Evolutionary conservation across 176 grass and related monocot genomes (phyloP), one percentile per base, ranked within the genome.

Genomic region (maize (Zea mays)): DNA sequence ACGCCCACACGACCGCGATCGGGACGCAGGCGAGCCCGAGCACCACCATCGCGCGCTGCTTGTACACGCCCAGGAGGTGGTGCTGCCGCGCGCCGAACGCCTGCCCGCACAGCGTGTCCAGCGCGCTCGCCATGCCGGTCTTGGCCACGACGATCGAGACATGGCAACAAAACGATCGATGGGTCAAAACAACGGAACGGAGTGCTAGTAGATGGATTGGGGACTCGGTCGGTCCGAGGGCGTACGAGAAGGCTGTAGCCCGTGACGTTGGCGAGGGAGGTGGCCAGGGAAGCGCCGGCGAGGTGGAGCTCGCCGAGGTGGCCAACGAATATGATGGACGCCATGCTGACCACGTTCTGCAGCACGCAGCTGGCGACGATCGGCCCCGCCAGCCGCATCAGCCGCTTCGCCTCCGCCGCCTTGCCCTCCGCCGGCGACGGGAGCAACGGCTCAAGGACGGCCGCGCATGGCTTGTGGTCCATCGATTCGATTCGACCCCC

Each of bases 61-160:
- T 75, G 62, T 75, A 83, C 27, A 46, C 79, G 44, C 77, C 82
- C 7, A 84, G 88, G 6, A 78, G 80, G 62, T 64, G 35, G 67
- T 86, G 65, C 57, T 74, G 45, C 71, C 89, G 61, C 10, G 91
- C 91, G 9, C 91, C 91, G 20, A 70, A 90, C 39, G 85, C 85
- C 84, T 93, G 85, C 15, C 91, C 91, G 38, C 85, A 90, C 1
- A 90, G 83, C 44, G 83, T 85, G 67, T 85, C 83, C 58, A 79
- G 59, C 75, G 83, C 75, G 15, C 58, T 15, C 47, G 83, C 83
- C 83, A 85, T 72, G 47, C 83, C 75, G 0, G 21, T 55, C 54
- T 57, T n/a, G n/a, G n/a, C n/a, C n/a, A n/a, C 38, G 1, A 65
- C 7, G 36, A 6, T 2, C 38, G 40, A 6, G 40, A 41, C 40